phyloP scores from a whole-genome alignment of 2,329 filamentous ascomycete species.

The Scopulariopsis brevicaulis region DNA sequence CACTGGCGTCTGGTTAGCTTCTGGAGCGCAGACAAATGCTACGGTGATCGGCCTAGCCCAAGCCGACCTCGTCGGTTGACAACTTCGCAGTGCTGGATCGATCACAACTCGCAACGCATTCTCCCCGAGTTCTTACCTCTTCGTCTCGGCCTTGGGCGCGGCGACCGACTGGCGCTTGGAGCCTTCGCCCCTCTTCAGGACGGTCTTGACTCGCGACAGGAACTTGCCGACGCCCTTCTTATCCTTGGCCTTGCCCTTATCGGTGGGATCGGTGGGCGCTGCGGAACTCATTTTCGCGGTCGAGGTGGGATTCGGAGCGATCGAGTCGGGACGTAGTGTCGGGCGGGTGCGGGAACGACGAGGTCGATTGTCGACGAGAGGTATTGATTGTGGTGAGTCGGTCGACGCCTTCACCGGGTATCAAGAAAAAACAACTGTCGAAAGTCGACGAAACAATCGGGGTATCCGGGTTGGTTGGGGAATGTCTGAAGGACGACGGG shows the following conservation, averaged over 20 bases:
- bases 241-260: constrained; percentile 16
- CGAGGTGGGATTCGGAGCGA: background rate
- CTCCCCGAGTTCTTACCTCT: constrained; percentile 12
- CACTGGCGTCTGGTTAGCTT: background rate
- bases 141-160: constrained; percentile 12
- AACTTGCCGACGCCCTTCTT: constrained; percentile 37
- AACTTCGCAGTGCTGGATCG: background rate
- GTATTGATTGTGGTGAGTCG: background rate
- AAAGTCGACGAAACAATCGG: background rate
- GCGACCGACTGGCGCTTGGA: constrained; percentile 16
- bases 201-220: constrained; percentile 36
- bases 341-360: background rate
- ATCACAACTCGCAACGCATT: background rate
- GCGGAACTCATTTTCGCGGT: constrained; percentile 3
- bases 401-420: background rate
- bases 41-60: background rate
- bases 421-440: background rate
- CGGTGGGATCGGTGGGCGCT: background rate
- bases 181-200: constrained; percentile 31
- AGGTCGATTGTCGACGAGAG: background rate
- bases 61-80: background rate
- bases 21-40: background rate
- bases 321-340: background rate
- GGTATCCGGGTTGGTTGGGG: background rate
- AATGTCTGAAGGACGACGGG: background rate